Evolutionary conservation across 495 filamentous ascomycete genomes (phyloP), one percentile per base, ranked within the genome.

Genomic region (Xylaria cubensis): DNA sequence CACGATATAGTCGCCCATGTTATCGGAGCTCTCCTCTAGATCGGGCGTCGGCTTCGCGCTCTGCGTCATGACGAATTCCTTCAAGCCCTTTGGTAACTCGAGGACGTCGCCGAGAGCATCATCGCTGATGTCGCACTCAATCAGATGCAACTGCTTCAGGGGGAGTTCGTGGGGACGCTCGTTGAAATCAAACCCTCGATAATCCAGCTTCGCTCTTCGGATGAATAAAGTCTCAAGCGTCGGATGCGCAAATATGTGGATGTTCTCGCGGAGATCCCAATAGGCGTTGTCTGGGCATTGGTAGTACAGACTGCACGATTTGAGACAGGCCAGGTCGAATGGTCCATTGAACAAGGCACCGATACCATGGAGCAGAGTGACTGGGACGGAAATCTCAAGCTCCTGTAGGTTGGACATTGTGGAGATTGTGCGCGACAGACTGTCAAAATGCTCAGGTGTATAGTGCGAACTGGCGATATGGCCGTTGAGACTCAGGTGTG

Each of bases 81-180:
- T 69, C 8, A 81, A 36, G 26, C 65, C 74, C 58, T 78, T 74
- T 2, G 79, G 79, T 48, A 78, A 72, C 56, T 75, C 70, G 29
- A 81, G 74, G n/a, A 81, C 74, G 46, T 81, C 79, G n/a, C 77
- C 70, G 3, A 81, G 74, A 0, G 77, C 79, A 61, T 81, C 79
- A 70, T 81, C 79, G 67, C 78, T 79, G 69, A 81, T 79, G 69
- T 81, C 79, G 69, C 79, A 81, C 42, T 81, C 76, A 46, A 79
- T 74, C 24, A 81, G 73, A 61, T 78, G 74, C 6, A 81, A 74
- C 21, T 70, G 65, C 61, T 74, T 69, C n/a, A 81, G 69, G 1
- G 73, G 74, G 10, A 78, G 79, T 26, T 74, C 59, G 64, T 74
- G 71, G 3, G 79, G 79, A 56, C 76, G 74, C 67, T 81, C 79